Conservation (phyloP, 495 filamentous ascomycete species). For the Hyaloscypha bicolor region DNA sequence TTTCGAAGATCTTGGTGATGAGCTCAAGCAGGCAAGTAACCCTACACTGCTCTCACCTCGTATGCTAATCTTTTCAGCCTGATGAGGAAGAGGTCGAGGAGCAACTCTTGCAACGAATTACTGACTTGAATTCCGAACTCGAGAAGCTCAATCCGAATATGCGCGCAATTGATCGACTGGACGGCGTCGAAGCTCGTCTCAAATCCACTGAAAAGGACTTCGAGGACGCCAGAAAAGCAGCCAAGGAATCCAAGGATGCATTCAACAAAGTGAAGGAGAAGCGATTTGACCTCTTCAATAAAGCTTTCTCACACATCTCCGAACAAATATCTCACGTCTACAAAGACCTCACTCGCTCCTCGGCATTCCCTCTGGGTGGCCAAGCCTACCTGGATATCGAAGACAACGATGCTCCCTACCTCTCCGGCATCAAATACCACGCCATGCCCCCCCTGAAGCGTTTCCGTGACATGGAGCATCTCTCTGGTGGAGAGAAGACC, state of each 20-base stretch:
- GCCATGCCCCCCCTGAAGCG: conserved; percentile 98
- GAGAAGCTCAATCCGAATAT: conserved; percentile 96
- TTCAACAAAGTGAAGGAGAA: conserved; percentile 80
- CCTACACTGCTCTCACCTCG: conserved; percentile 9
- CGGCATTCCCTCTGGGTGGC: conserved; percentile 85
- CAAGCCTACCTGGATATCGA: conserved; percentile 93
- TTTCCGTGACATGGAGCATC: conserved; percentile 98
- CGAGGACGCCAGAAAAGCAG: conserved; percentile 73
- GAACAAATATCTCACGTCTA: conserved; percentile 94
- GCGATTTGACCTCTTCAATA: conserved; percentile 90
- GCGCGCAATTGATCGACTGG: conserved; percentile 90
- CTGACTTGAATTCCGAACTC: conserved; percentile 71
- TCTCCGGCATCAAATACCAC: conserved; percentile 94
- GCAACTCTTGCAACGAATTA: conserved; percentile 77
- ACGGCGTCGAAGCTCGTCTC: conserved; percentile 80
- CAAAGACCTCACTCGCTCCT: conserved; percentile 85
- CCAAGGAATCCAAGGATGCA: conserved; percentile 74
- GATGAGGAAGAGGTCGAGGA: conserved; percentile 74
- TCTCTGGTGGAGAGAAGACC: conserved; percentile 97
- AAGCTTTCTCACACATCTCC: conserved; percentile 91
- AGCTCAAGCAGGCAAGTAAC: conserved; percentile 71
- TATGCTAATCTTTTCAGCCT: conserved; percentile 45
- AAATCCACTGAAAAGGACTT: conserved; percentile 86
- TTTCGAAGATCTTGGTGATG: conserved; percentile 84
- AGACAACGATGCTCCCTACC: conserved; percentile 83